phyloP scores from a whole-genome alignment of 2,329 filamentous ascomycete genomes.

The Xylaria sp. region DNA sequence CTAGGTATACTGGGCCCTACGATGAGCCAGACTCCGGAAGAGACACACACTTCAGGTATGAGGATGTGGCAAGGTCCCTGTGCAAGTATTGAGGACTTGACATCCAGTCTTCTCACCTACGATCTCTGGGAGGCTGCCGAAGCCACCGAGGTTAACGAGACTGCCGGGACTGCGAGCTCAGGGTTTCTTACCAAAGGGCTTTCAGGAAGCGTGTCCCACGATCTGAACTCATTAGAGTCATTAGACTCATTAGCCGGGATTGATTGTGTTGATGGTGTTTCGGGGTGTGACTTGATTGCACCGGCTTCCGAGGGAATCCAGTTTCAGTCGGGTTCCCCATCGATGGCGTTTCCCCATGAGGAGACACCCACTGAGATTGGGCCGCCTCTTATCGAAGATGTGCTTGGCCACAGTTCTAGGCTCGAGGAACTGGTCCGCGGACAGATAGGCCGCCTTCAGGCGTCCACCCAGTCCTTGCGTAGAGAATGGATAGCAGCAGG shows the following conservation, averaged over 20 bases:
- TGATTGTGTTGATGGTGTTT: background rate
- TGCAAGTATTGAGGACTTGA: background rate
- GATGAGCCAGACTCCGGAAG: background rate
- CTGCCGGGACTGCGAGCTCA: background rate
- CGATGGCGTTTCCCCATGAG: background rate
- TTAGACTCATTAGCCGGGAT: background rate
- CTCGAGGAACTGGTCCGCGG: background rate
- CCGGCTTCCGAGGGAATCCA: background rate
- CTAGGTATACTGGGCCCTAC: background rate
- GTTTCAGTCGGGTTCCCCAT: too few relatives aligned
- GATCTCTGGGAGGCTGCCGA: slow-evolving; percentile 4
- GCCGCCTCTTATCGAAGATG: background rate
- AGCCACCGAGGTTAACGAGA: background rate
- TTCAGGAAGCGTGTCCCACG: background rate
- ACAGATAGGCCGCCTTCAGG: background rate
- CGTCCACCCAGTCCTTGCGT: background rate
- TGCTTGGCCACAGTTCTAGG: background rate
- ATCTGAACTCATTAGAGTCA: background rate
- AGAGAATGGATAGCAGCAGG: background rate
- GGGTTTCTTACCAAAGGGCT: background rate
- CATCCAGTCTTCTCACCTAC: background rate
- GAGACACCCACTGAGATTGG: background rate
- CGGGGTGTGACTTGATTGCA: background rate
- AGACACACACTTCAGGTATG: background rate
- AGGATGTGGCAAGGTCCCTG: background rate